Evolutionary conservation across 129 eudicot species (phyloP).

Genomic region (Centella asiatica): DNA sequence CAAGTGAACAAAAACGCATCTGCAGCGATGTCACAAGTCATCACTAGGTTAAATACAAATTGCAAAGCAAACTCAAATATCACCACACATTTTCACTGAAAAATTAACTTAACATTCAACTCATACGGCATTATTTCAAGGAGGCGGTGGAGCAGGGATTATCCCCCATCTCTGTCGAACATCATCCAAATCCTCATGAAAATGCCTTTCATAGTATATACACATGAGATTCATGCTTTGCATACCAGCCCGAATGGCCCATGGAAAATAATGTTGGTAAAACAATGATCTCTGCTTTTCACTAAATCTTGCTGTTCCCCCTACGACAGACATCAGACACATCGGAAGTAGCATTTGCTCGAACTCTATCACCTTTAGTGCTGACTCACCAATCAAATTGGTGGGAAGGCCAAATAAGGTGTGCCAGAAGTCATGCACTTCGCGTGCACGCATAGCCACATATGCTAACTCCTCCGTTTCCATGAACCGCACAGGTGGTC

Average conservation of each 20-base stretch:
- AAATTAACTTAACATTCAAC: background rate
- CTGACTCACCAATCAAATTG: conserved; percentile 79
- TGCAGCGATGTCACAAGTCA: background rate
- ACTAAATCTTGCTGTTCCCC: conserved; percentile 79
- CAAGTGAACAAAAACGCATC: background rate
- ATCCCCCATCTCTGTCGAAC: conserved; percentile 68
- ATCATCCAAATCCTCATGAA: conserved; percentile 57
- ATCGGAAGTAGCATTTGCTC: conserved; percentile 92
- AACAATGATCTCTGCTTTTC: conserved; percentile 59
- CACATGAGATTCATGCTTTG: conserved; percentile 56
- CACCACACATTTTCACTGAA: background rate
- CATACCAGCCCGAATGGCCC: conserved; percentile 68
- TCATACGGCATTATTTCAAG: background rate
- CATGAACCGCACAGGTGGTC: conserved; percentile 94
- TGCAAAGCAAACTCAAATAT: background rate
- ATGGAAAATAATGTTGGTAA: conserved; percentile 65
- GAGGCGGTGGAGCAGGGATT: conserved; percentile 42
- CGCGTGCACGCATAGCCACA: conserved; percentile 88
- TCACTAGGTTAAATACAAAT: background rate
- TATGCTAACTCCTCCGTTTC: conserved; percentile 90
- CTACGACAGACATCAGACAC: conserved; percentile 78
- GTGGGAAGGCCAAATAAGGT: conserved; percentile 87
- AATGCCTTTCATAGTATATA: conserved; percentile 56
- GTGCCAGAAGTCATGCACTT: conserved; percentile 96
- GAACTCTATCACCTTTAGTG: conserved; percentile 82